These are phyloP conservation scores for Misopates orontium DNA, from an alignment of 257 asterid genomes.

Conservation along the genomic window DNA sequence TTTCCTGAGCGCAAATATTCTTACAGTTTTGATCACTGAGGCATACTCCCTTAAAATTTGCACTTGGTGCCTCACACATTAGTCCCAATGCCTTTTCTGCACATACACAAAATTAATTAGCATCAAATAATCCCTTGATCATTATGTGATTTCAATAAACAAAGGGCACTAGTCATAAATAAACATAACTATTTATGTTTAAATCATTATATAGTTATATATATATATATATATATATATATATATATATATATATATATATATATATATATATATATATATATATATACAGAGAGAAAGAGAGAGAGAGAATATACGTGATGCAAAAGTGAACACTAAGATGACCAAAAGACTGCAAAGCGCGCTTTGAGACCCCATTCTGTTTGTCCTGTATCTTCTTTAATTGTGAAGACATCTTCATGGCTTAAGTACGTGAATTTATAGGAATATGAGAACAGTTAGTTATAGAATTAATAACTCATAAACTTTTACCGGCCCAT, in stretches of 20 bases:
- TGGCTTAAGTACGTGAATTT: not conserved
- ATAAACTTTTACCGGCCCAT: too few species aligned
- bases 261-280: too few species aligned
- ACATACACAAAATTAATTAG: not conserved
- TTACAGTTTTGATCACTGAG: slow-evolving; percentile 33
- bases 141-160: too few species aligned
- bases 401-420: not conserved
- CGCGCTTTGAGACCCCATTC: slow-evolving; percentile 14
- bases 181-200: too few species aligned
- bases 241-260: too few species aligned
- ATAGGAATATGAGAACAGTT: not conserved
- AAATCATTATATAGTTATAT: too few species aligned
- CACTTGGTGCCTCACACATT: slow-evolving; percentile 37
- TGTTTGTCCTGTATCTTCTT: too few species aligned
- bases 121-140: not conserved
- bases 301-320: slow-evolving; percentile 20
- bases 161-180: not conserved
- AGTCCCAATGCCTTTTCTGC: slow-evolving; percentile 30
- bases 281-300: too few species aligned
- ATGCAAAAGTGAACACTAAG: slow-evolving; percentile 6
- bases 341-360: slow-evolving; percentile 16
- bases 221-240: too few species aligned
- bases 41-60: slow-evolving; percentile 28
- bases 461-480: too few species aligned
- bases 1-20: slow-evolving; percentile 34